Conservation (phyloP, 257 asterid species). For the Petunia secreta region DNA sequence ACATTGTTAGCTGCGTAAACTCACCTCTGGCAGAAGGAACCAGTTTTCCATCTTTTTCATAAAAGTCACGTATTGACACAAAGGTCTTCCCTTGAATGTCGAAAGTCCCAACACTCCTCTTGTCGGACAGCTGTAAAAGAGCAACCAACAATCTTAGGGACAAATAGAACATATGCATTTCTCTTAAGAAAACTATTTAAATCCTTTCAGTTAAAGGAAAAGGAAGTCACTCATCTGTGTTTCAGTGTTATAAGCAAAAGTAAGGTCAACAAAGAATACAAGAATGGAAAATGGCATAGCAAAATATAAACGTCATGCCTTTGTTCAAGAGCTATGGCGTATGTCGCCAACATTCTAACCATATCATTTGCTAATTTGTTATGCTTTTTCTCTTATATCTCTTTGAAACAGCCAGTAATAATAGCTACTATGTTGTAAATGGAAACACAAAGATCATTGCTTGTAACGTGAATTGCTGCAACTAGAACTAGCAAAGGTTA, state of each 20-base stretch:
- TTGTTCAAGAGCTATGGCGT: neutral
- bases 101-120: constrained; percentile 53
- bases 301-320: neutral
- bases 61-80: constrained; percentile 61
- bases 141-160: constrained; percentile 24
- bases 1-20: neutral
- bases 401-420: neutral
- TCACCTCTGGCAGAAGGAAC: constrained; percentile 53
- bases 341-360: neutral
- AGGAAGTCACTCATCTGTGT: neutral
- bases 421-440: neutral
- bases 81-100: constrained; percentile 42
- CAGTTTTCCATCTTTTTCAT: constrained; percentile 49
- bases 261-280: neutral
- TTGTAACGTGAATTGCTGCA: neutral
- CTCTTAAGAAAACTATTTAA: neutral
- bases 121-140: constrained; percentile 51
- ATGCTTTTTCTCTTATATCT: neutral
- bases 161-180: neutral
- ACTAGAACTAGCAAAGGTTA: neutral
- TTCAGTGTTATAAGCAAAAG: neutral
- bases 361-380: neutral
- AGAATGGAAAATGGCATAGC: neutral
- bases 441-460: neutral
- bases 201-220: neutral